Evolutionary conservation across 2,329 filamentous ascomycete genomes (phyloP).

Genomic region (Claviceps digitariae): DNA sequence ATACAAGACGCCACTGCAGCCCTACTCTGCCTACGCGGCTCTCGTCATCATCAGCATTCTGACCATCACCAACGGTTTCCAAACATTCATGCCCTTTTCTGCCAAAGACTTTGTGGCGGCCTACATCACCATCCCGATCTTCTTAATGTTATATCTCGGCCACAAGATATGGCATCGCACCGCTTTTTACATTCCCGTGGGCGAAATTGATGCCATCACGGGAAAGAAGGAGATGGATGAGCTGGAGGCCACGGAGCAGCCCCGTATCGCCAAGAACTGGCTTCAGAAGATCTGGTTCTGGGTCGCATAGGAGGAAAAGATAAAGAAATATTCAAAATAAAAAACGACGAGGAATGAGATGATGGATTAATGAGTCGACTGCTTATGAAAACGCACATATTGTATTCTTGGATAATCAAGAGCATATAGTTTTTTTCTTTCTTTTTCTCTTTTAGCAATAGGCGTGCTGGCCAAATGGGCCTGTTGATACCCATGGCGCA

Average conservation of each 20-base stretch:
- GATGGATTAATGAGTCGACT: background rate
- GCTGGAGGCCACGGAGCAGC: conserved; percentile 33
- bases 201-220: conserved; percentile 41
- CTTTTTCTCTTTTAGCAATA: background rate
- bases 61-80: conserved; percentile 63
- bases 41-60: conserved; percentile 46
- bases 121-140: conserved; percentile 51
- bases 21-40: conserved; percentile 50
- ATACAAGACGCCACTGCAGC: conserved; percentile 38
- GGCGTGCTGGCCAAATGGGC: background rate
- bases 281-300: conserved; percentile 42
- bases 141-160: conserved; percentile 44
- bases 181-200: conserved; percentile 24
- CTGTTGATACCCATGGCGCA: conserved; percentile 4
- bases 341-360: background rate
- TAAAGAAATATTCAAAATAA: background rate
- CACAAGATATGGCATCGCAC: conserved; percentile 43
- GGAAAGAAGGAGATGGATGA: conserved; percentile 52
- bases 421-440: background rate
- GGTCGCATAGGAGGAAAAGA: conserved; percentile 30
- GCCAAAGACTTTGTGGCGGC: conserved; percentile 48
- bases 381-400: background rate
- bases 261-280: conserved; percentile 35
- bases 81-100: conserved; percentile 59
- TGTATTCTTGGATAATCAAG: background rate